A percentile compares a stretch with the other conserved stretches of the same genome.
Conservation (phyloP, 768 basidiomycete species). For the Pisolithus sp. region DNA sequence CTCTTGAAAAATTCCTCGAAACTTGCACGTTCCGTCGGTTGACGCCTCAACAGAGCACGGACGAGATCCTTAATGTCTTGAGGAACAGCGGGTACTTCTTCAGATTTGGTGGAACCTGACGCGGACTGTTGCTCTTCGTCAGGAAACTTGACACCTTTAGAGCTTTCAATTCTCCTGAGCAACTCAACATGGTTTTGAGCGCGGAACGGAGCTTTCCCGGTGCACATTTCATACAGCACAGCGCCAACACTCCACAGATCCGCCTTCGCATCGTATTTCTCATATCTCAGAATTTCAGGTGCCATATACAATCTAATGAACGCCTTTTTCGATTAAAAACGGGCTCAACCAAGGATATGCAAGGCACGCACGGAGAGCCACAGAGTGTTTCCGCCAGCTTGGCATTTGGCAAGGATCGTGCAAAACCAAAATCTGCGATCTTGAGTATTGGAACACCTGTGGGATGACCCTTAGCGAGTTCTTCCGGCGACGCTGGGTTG, state of each 20-base stretch:
- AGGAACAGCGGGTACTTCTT: slow-evolving; percentile 56
- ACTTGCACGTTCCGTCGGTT: slow-evolving; percentile 75
- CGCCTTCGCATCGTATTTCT: slow-evolving; percentile 97
- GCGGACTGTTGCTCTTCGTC: slow-evolving; percentile 64
- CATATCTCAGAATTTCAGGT: slow-evolving; percentile 92
- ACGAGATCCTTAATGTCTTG: slow-evolving; percentile 86
- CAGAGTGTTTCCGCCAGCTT: slow-evolving; percentile 98
- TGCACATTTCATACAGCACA: slow-evolving; percentile 91
- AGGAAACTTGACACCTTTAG: slow-evolving; percentile 90
- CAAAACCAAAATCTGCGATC: slow-evolving; percentile 98
- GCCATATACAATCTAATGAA: slow-evolving; percentile 90
- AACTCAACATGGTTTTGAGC: slow-evolving; percentile 96
- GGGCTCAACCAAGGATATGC: background rate
- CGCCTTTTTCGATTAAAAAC: background rate
- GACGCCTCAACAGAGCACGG: slow-evolving; percentile 72
- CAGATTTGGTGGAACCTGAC: slow-evolving; percentile 26
- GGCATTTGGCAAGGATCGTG: slow-evolving; percentile 81
- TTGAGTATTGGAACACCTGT: slow-evolving; percentile 91
- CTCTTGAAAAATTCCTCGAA: slow-evolving; percentile 93
- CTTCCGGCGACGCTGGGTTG: slow-evolving; percentile 72
- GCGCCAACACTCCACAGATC: slow-evolving; percentile 99
- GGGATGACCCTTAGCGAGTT: slow-evolving; percentile 83
- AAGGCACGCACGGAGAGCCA: slow-evolving; percentile 78
- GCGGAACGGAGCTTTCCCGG: slow-evolving; percentile 90
- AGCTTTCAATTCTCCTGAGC: slow-evolving; percentile 83